Conservation (phyloP, 805 yeast species). For the Wickerhamiella australiensis region DNA sequence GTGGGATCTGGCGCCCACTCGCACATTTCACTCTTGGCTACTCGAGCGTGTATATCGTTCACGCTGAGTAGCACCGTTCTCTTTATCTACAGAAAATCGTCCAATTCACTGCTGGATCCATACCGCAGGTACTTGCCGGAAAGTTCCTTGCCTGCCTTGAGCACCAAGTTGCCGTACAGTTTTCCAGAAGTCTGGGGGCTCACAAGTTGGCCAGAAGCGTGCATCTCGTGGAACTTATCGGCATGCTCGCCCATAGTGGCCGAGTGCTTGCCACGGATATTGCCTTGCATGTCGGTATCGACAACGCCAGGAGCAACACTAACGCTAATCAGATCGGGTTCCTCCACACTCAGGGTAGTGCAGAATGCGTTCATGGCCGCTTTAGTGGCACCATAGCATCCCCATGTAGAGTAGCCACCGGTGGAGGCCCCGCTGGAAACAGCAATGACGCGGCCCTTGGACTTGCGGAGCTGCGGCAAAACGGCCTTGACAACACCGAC, state of each 20-base stretch:
- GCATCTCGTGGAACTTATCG: conserved; percentile 52
- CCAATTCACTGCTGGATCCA: conserved; percentile 19
- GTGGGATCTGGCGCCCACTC: too few relatives aligned
- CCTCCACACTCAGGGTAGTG: conserved; percentile 54
- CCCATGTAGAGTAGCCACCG: conserved; percentile 60
- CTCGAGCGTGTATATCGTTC: too few relatives aligned
- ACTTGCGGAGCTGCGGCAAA: conserved; percentile 40
- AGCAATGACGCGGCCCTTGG: conserved; percentile 55
- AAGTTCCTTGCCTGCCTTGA: conserved; percentile 45
- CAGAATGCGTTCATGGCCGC: conserved; percentile 81
- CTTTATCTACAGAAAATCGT: background rate
- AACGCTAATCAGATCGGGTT: conserved; percentile 43
- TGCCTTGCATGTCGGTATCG: conserved; percentile 76
- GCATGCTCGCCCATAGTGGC: conserved; percentile 57
- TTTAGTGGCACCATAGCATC: conserved; percentile 82
- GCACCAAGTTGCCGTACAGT: conserved; percentile 53
- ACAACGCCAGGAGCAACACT: conserved; percentile 94
- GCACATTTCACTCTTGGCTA: too few relatives aligned
- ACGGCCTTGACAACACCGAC: conserved; percentile 41
- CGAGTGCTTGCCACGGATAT: conserved; percentile 49
- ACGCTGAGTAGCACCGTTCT: too few relatives aligned
- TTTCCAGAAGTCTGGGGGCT: conserved; percentile 63
- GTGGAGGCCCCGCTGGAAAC: conserved; percentile 86
- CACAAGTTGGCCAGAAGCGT: conserved; percentile 44
- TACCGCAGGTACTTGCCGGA: conserved; percentile 63